Base-by-base conservation (phyloP, 192 early-diverging fungal species). In the Entomortierella parvispora region DNA sequence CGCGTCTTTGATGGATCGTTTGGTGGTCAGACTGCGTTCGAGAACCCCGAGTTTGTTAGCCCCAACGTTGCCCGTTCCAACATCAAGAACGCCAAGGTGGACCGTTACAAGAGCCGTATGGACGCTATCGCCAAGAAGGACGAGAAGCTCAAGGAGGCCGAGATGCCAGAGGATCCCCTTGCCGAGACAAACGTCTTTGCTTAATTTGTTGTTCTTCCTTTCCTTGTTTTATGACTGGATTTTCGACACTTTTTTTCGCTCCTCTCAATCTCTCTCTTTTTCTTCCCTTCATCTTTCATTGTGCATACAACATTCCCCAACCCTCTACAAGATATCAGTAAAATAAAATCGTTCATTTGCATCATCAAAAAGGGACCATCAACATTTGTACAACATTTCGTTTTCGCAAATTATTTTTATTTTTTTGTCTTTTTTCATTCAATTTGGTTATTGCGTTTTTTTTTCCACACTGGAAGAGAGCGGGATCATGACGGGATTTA, bases 1-100 rank as follows among this genome's bases (percentile, higher is more conserved):
- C 85, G 94, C 53, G 93, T 97, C 72, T 98, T 99, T 83, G 95
- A 95, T 58, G 96, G 97, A 34, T 92, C 91, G 56, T 99, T 98
- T 86, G 88, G 93, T 65, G 97, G 97, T 0, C 84, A 91, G 17
- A 95, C 96, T 34, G 86, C 98, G 71, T 99, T 91, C 80, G 93
- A 95, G 79, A 96, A 97, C 75, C 89, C 90, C 18, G 86, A 91
- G 33, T 99, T 94, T 68, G 84, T 97, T 29, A 89, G 90, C 59
- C 95, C 97, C 46, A 86, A 67, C 14, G 62, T 62, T n/a, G 74
- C 85, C 52, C 80, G 88, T 76, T 34, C 84, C 55, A 63, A 72
- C 15, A 65, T 81, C 63, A 71, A 67, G 45, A 68, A 80, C 34
- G 84, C 84, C 44, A 81, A 86, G 80, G 68, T 68, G 47, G 70